These are phyloP conservation scores for Begonia fuchsioides DNA, from an alignment of 306 rosid species.

Conservation along the genomic window DNA sequence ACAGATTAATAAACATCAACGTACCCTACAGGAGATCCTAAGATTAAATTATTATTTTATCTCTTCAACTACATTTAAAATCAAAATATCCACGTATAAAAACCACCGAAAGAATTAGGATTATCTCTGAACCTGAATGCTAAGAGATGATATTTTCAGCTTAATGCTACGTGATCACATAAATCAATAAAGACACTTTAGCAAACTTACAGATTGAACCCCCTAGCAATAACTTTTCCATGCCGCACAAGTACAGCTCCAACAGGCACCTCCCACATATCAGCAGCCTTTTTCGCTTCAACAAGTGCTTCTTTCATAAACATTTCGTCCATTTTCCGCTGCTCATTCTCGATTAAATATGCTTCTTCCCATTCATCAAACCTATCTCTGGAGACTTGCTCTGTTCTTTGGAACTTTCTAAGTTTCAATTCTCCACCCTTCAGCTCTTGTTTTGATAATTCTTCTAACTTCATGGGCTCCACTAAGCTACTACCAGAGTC, in stretches of 20 bases:
- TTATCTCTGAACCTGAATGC: too few species aligned
- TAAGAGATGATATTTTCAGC: too few species aligned
- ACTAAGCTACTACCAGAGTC: slow-evolving; percentile 23
- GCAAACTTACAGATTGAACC: slow-evolving; percentile 72
- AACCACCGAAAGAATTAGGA: too few species aligned
- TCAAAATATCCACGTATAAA: too few species aligned
- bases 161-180: background rate
- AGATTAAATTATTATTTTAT: too few species aligned
- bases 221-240: slow-evolving; percentile 85
- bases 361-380: slow-evolving; percentile 98
- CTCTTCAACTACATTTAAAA: too few species aligned
- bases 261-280: slow-evolving; percentile 95
- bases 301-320: slow-evolving; percentile 94
- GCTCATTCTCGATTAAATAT: slow-evolving; percentile 50
- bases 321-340: slow-evolving; percentile 51
- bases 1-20: too few species aligned
- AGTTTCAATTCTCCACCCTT: slow-evolving; percentile 56
- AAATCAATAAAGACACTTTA: slow-evolving; percentile 3
- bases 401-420: slow-evolving; percentile 58
- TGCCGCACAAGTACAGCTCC: slow-evolving; percentile 90
- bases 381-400: slow-evolving; percentile 58
- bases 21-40: too few species aligned
- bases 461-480: slow-evolving; percentile 21
- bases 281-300: slow-evolving; percentile 94
- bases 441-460: slow-evolving; percentile 21